Evolutionary conservation across 345 rosid genomes (phyloP).

Genomic region (Eucalyptus marginata): DNA sequence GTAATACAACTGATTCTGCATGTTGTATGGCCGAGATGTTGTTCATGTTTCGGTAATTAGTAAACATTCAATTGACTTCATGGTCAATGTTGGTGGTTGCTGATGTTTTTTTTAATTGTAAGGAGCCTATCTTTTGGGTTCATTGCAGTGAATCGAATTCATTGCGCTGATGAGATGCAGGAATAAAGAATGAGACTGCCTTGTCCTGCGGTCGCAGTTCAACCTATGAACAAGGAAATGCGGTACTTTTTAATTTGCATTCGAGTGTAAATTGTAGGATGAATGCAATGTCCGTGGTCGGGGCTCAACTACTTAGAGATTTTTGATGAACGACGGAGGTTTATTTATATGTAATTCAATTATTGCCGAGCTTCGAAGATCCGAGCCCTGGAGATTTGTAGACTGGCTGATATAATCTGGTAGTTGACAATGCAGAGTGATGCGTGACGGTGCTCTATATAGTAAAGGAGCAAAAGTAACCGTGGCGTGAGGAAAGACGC

Average conservation of each 20-base stretch:
- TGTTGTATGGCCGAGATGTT: background rate
- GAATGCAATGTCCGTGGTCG: background rate
- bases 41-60: background rate
- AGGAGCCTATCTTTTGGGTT: background rate
- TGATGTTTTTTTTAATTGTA: background rate
- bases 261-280: background rate
- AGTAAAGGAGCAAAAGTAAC: background rate
- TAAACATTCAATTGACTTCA: background rate
- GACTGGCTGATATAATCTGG: background rate
- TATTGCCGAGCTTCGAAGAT: background rate
- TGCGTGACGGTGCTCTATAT: background rate
- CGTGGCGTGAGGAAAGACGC: background rate
- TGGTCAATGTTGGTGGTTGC: background rate
- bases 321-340: background rate
- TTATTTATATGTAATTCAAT: background rate
- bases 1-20: background rate
- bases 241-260: background rate
- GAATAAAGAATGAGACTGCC: background rate
- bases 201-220: background rate
- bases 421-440: background rate
- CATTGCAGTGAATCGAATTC: background rate
- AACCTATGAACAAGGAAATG: background rate
- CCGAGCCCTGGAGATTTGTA: background rate
- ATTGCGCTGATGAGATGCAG: background rate
- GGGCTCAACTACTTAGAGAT: background rate